Evolutionary conservation across 257 asterid species (phyloP).

Genomic region (Primulina eburnea): DNA sequence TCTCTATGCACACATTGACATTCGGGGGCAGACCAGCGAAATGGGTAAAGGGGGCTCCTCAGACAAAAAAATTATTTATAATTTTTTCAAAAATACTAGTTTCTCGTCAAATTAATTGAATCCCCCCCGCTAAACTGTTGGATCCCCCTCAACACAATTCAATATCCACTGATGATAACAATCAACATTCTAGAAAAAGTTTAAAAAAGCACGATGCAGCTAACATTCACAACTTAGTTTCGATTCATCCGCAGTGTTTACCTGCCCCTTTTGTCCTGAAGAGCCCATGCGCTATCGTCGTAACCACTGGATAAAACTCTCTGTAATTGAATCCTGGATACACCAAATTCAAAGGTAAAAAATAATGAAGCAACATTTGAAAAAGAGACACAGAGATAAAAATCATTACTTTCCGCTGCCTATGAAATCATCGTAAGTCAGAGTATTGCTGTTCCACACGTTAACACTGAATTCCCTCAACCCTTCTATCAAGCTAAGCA

Average conservation of each 20-base stretch:
- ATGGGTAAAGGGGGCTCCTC: no score
- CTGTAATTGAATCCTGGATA: conserved; percentile 68
- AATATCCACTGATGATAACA: background rate
- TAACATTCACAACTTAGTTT: background rate
- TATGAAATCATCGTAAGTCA: conserved; percentile 41
- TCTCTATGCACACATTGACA: no score
- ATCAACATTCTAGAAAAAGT: background rate
- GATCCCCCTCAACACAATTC: background rate
- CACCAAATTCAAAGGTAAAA: conserved; percentile 20
- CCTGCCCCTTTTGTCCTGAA: conserved; percentile 86
- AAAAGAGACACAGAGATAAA: background rate
- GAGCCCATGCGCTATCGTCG: conserved; percentile 78
- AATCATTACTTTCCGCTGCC: conserved; percentile 25
- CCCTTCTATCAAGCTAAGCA: conserved; percentile 46
- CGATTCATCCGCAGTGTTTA: conserved; percentile 17
- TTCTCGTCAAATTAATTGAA: background rate
- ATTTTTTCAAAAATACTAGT: no score
- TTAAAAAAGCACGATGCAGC: background rate
- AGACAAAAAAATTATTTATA: no score
- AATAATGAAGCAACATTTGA: background rate
- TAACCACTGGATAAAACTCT: conserved; percentile 77
- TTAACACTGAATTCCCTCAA: conserved; percentile 36
- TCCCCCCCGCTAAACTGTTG: background rate
- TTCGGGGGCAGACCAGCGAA: no score
- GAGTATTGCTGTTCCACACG: conserved; percentile 51